These are phyloP conservation scores for Thelonectria discophora DNA, from an alignment of 2,329 filamentous ascomycete species.

Conservation along the genomic window DNA sequence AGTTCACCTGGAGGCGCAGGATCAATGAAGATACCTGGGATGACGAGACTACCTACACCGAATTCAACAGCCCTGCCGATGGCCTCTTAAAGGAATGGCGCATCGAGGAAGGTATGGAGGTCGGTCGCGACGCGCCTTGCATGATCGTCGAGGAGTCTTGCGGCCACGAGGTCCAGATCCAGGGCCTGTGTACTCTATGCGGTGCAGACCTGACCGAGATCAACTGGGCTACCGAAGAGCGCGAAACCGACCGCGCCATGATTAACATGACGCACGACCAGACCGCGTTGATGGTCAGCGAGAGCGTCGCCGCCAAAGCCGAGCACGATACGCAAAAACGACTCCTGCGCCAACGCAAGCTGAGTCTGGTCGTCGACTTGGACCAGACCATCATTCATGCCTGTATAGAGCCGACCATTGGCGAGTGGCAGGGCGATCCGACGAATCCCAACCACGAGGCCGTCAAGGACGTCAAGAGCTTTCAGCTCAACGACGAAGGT, in stretches of 20 bases:
- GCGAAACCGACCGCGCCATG: slow-evolving; percentile 84
- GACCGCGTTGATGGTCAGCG: slow-evolving; percentile 84
- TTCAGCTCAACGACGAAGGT: slow-evolving; percentile 88
- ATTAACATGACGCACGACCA: slow-evolving; percentile 97
- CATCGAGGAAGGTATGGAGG: slow-evolving; percentile 72
- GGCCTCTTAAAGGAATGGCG: slow-evolving; percentile 82
- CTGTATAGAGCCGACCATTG: slow-evolving; percentile 94
- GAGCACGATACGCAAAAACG: slow-evolving; percentile 89
- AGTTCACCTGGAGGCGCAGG: slow-evolving; percentile 80
- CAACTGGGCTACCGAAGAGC: slow-evolving; percentile 81
- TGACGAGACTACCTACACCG: slow-evolving; percentile 74
- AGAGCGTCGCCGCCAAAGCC: slow-evolving; percentile 78
- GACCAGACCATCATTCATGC: slow-evolving; percentile 99
- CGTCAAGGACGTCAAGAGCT: slow-evolving; percentile 86
- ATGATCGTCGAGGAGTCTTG: slow-evolving; percentile 91
- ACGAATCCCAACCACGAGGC: slow-evolving; percentile 90
- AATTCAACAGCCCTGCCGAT: slow-evolving; percentile 85
- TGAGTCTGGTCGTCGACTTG: slow-evolving; percentile 94
- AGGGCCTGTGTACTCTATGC: slow-evolving; percentile 89
- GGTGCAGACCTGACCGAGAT: slow-evolving; percentile 96
- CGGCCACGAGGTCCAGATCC: slow-evolving; percentile 89
- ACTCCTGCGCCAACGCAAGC: slow-evolving; percentile 80
- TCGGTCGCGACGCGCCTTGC: slow-evolving; percentile 65
- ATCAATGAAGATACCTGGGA: slow-evolving; percentile 71
- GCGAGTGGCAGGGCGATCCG: slow-evolving; percentile 91